phyloP scores from a whole-genome alignment of 495 filamentous ascomycete species.

The Filosporella fistucella region DNA sequence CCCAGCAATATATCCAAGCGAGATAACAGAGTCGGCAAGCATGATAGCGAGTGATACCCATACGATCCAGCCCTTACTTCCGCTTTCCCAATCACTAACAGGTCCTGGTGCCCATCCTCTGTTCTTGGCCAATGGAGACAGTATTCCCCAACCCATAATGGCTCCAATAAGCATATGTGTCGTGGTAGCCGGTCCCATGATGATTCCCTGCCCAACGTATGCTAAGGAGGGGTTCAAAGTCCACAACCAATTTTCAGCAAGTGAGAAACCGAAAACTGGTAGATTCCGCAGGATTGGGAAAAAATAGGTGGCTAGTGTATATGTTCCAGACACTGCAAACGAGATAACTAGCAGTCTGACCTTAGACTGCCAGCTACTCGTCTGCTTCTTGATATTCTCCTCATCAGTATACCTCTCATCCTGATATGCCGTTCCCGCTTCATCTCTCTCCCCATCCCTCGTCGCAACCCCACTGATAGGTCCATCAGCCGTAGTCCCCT shows the following conservation, averaged over 20 bases:
- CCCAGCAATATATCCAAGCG: conserved; percentile 73
- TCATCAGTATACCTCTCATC: conserved; percentile 9
- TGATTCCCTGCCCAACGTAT: conserved; percentile 82
- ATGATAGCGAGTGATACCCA: conserved; percentile 96
- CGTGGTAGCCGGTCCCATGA: conserved; percentile 92
- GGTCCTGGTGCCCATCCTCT: conserved; percentile 86
- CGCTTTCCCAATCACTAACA: conserved; percentile 81
- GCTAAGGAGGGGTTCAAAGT: conserved; percentile 92
- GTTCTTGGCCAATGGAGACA: conserved; percentile 82
- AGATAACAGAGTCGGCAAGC: conserved; percentile 89
- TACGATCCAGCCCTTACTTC: conserved; percentile 97
- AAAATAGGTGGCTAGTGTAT: conserved; percentile 88
- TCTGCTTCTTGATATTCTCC: conserved; percentile 12
- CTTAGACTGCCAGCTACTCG: conserved; percentile 43
- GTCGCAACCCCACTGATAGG: not conserved
- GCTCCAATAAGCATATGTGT: conserved; percentile 95
- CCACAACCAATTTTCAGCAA: conserved; percentile 87
- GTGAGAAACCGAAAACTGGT: conserved; percentile 72
- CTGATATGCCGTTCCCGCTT: not conserved
- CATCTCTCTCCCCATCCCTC: not conserved
- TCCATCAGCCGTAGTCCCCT: conserved; percentile 17
- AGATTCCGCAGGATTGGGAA: conserved; percentile 79
- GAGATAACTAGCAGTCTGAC: conserved; percentile 47
- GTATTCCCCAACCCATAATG: conserved; percentile 82
- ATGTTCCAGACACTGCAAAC: conserved; percentile 48